Base-by-base conservation (phyloP, 176 grass and related monocot species). In the Cenchrus fungigraminus region DNA sequence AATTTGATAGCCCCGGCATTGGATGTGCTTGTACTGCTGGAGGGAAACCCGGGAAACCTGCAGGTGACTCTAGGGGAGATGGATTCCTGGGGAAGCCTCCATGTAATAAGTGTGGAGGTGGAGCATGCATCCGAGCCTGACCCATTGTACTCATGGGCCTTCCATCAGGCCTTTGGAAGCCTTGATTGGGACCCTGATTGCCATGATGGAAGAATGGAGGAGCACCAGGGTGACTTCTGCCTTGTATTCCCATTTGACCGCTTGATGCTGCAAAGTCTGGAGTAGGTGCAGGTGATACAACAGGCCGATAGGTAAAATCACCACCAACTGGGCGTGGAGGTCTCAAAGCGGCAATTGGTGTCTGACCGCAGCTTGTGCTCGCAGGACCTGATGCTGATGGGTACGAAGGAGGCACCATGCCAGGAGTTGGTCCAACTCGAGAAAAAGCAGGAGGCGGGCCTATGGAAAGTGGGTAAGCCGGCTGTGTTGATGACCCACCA, bases 261-360 rank as follows among this genome's bases (percentile, higher is more conserved):
- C 57, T 67, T 14, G 58, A 20, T 82, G 79, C 79, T 68, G 59
- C 7, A 68, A 79, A 73, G 4, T 65, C 79, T 52, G 49, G 69
- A 74, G 63, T 14, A 47, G 54, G 77, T 9, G 32, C 49, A 76
- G 80, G 79, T 59, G 79, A 32, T 46, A 50, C 58, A 4, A 65
- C 63, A 84, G 88, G 93, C n/a, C 79, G 86, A 86, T 92, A 98
- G 37, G 96, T 93, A 74, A 98, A 95, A 89, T 98, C 86, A 32
- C 87, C 83, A 6, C 83, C 78, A 49, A 71, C 45, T 76, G 91
- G 74, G 42, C 57, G 82, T 68, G 86, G 91, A 12, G 95, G 96
- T 53, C 91, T 92, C 59, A 85, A 71, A 71, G 46, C 28, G 31
- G 44, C 67, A 28, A 83, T 74, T 20, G 88, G 58, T 71, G 85